Percentiles rank a stretch among this genome's conserved stretches.
These are phyloP conservation scores for Mycena metata DNA, from an alignment of 768 basidiomycete species.

Conservation along the genomic window DNA sequence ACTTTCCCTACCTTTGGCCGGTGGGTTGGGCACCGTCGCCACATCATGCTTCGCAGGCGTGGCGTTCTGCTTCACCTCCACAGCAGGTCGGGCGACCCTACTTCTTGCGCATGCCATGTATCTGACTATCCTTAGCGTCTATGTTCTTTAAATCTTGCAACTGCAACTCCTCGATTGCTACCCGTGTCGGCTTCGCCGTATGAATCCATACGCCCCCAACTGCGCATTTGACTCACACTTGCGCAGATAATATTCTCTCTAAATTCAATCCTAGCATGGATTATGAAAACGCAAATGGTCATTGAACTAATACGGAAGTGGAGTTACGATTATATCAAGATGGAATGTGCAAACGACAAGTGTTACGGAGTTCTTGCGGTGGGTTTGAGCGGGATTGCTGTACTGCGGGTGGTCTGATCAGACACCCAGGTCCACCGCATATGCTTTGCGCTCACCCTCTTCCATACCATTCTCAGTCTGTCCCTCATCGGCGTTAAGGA, in stretches of 20 bases:
- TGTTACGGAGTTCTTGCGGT: conserved; percentile 98
- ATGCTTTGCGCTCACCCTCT: conserved; percentile 92
- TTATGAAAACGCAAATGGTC: conserved; percentile 92
- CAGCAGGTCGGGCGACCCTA: conserved; percentile 70
- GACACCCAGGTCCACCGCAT: conserved; percentile 86
- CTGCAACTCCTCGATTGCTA: conserved; percentile 98
- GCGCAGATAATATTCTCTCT: conserved; percentile 91
- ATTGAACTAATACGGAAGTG: conserved; percentile 91
- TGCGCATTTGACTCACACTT: background rate
- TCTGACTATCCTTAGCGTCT: conserved; percentile 68
- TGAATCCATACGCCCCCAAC: conserved; percentile 42
- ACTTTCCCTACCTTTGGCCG: conserved; percentile 79
- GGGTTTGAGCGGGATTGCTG: conserved; percentile 46
- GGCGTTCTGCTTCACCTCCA: conserved; percentile 90
- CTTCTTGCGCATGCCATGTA: conserved; percentile 26
- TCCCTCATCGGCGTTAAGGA: conserved; percentile 89
- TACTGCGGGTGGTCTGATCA: conserved; percentile 14
- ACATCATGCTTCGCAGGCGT: conserved; percentile 87
- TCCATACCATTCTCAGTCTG: conserved; percentile 86
- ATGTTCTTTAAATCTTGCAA: conserved; percentile 99
- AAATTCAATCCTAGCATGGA: conserved; percentile 96
- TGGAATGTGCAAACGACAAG: conserved; percentile 93
- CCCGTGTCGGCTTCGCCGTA: conserved; percentile 95
- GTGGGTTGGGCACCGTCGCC: conserved; percentile 77
- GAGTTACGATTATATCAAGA: conserved; percentile 98